phyloP scores from a whole-genome alignment of 2,329 filamentous ascomycete species.

The Cylindrodendrum hubeiense region DNA sequence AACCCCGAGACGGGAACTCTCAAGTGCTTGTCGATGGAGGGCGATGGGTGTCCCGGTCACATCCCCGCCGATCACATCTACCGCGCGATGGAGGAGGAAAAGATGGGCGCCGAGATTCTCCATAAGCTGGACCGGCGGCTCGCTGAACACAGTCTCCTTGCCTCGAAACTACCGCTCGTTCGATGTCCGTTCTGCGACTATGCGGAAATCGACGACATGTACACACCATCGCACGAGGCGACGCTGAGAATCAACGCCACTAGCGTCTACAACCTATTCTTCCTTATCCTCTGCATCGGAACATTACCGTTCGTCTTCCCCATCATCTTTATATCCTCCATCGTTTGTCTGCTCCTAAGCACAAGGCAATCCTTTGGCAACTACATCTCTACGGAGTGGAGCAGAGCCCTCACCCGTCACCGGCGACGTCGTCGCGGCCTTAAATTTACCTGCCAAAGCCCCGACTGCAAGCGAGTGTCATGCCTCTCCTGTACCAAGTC shows the following conservation, averaged over 20 bases:
- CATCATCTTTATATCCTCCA: conserved; percentile 60
- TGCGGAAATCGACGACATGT: conserved; percentile 86
- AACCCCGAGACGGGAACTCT: conserved; percentile 79
- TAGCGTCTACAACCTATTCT: conserved; percentile 60
- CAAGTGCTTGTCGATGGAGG: conserved; percentile 83
- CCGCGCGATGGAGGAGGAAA: conserved; percentile 78
- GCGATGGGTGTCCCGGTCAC: conserved; percentile 78
- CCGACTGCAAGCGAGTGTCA: conserved; percentile 75
- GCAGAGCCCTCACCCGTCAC: conserved; percentile 73
- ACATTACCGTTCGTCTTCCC: conserved; percentile 69
- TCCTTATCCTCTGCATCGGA: conserved; percentile 66
- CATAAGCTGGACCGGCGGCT: conserved; percentile 83
- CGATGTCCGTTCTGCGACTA: conserved; percentile 94
- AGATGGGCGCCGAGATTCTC: conserved; percentile 78
- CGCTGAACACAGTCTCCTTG: conserved; percentile 79
- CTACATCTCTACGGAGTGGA: conserved; percentile 61
- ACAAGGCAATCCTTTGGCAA: conserved; percentile 57
- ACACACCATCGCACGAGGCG: conserved; percentile 68
- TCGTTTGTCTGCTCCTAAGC: conserved; percentile 59
- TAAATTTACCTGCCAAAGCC: conserved; percentile 81
- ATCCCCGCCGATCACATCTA: conserved; percentile 78
- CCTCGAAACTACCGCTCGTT: conserved; percentile 80
- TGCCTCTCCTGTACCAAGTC: conserved; percentile 86
- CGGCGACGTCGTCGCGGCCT: conserved; percentile 78
- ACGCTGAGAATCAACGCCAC: conserved; percentile 69